Conservation (phyloP, 2,329 filamentous ascomycete species). For the Teratosphaeria gauchensis region DNA sequence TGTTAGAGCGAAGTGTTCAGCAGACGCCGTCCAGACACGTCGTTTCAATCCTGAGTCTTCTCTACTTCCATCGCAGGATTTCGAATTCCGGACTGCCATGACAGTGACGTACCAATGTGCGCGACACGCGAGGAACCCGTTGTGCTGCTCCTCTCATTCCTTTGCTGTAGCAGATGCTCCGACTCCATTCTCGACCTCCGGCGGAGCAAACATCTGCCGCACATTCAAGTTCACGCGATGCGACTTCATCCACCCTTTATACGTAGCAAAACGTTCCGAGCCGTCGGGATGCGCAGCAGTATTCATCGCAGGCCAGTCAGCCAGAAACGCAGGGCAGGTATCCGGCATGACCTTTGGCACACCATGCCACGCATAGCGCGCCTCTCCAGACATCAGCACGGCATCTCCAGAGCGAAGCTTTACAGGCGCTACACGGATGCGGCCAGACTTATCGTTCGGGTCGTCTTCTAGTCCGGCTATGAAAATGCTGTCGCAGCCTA, state of each 20-base stretch:
- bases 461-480: slow-evolving; percentile 59
- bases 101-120: too few relatives aligned
- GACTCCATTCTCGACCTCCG: neutral
- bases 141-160: neutral
- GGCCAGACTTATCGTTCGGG: neutral
- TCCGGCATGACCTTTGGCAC: slow-evolving; percentile 74
- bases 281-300: neutral
- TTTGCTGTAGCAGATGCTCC: neutral
- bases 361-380: slow-evolving; percentile 88
- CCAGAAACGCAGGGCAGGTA: slow-evolving; percentile 68
- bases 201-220: slow-evolving; percentile 62
- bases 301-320: slow-evolving; percentile 55
- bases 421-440: slow-evolving; percentile 39
- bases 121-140: too few relatives aligned
- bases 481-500: slow-evolving; percentile 87
- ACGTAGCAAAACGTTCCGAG: slow-evolving; percentile 47
- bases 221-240: slow-evolving; percentile 92
- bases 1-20: too few relatives aligned
- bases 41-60: too few relatives aligned
- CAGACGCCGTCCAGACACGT: too few relatives aligned
- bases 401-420: slow-evolving; percentile 76
- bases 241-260: slow-evolving; percentile 77
- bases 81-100: too few relatives aligned
- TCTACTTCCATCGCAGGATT: too few relatives aligned
- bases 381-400: slow-evolving; percentile 75